Percentiles rank a stretch among this genome's conserved stretches.
Evolutionary conservation across 1,284 basidiomycete genomes (phyloP).

Genomic region (Flammula alnicola): DNA sequence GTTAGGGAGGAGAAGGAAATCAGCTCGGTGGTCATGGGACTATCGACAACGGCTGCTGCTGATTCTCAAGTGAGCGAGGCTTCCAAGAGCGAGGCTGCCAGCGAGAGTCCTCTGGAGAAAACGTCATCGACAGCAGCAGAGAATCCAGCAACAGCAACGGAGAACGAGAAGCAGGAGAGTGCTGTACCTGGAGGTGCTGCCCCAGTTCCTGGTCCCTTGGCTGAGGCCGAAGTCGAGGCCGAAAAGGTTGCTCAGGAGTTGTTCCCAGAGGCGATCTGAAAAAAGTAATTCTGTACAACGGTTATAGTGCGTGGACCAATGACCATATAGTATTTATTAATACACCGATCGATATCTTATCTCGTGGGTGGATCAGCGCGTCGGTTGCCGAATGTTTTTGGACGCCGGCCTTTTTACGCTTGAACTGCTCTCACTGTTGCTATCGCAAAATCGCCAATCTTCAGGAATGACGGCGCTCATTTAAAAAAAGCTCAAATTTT

Average conservation of each 20-base stretch:
- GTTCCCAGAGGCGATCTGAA: slow-evolving; percentile 47
- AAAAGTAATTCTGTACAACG: slow-evolving; percentile 3
- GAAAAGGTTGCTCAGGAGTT: slow-evolving; percentile 58
- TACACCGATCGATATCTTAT: slow-evolving; percentile 1
- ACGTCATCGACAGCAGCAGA: background rate
- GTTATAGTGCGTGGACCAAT: slow-evolving; percentile 1
- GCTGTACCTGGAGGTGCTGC: background rate
- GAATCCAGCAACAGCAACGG: slow-evolving; percentile 11
- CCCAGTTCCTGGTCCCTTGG: slow-evolving; percentile 42
- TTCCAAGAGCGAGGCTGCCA: no score
- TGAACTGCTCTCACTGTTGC: no score
- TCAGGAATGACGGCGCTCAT: no score
- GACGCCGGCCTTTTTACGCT: no score
- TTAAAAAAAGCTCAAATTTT: no score
- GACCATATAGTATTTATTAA: slow-evolving; percentile 7
- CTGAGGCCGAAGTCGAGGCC: slow-evolving; percentile 53
- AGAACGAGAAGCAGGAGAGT: slow-evolving; percentile 15
- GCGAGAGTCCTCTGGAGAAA: no score
- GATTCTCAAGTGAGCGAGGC: slow-evolving; percentile 14
- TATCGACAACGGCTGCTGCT: slow-evolving; percentile 8
- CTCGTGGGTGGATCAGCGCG: no score
- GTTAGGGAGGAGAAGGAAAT: slow-evolving; percentile 40
- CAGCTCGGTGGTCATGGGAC: slow-evolving; percentile 33
- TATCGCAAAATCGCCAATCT: no score
- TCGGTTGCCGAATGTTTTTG: no score